Evolutionary conservation across 2,329 filamentous ascomycete genomes (phyloP), one percentile per base, ranked within the genome.

Genomic region (Curvularia hawaiiensis): DNA sequence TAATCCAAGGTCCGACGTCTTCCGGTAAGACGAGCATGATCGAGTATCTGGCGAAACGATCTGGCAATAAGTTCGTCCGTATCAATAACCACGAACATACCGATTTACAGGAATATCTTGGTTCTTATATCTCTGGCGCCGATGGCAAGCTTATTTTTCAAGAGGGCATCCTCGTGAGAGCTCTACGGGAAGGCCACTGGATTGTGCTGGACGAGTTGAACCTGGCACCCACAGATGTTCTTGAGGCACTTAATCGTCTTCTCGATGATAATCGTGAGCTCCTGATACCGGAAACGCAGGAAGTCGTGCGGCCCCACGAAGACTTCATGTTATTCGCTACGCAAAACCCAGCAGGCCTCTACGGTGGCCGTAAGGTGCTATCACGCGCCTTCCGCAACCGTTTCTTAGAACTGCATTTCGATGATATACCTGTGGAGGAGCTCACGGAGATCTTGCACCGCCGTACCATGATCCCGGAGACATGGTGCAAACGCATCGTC

Each of bases 41-140:
- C 41, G 94, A 98, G 77, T 97, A 97, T 73, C 84, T 99, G 38
- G 94, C 96, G n/a, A 95, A 96, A 70, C 90, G 91, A 54, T 98
- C 92, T 30, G 95, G 96, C 3, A 97, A 99, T 74, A 95, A 91
- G 71, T 99, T 98, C 72, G 92, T 99, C 43, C 88, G 95, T 59
- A 99, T 99, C 81, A 99, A 99, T 79, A 99, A 99, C 67, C 95
- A 99, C 77, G 96, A 99, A 73, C 95, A 99, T 71, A 99, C 95
- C 0, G 95, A 99, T 75, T 81, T 99, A 38, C 95, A 99, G 76
- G 96, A 99, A 73, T 99, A 99, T 70, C 80, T 99, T 6, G 95
- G 95, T 18, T 96, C 92, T 0, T 99, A 99, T 66, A 82, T 97
- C 1, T 97, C 95, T 2, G 90, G 89, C 24, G 79, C 87, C 0